Conservation (phyloP, 306 rosid genomes). For the Quercus variabilis region DNA sequence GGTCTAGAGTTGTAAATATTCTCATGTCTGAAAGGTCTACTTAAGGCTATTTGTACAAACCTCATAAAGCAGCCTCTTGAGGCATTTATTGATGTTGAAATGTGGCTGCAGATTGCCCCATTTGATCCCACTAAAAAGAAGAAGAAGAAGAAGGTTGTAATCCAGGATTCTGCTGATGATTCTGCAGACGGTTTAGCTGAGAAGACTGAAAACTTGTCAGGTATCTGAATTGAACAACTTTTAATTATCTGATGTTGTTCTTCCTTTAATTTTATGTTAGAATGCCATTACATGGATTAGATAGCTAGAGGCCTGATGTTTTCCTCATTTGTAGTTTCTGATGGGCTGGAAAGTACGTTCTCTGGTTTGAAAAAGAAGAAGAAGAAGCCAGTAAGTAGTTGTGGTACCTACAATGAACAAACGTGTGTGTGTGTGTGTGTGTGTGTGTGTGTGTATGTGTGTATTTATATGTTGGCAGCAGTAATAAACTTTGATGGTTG, state of each 20-base stretch:
- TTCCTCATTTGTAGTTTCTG: constrained; percentile 63
- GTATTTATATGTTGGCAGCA: constrained; percentile 1
- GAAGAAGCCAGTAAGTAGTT: constrained; percentile 72
- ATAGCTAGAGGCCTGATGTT: constrained; percentile 3
- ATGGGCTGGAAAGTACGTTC: constrained; percentile 68
- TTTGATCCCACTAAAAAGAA: constrained; percentile 95
- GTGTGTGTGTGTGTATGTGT: not conserved
- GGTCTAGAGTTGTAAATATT: not conserved
- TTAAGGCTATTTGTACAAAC: not conserved
- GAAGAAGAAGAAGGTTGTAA: constrained; percentile 73
- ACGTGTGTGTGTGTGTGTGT: not conserved
- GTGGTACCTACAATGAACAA: not conserved
- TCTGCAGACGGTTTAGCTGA: constrained; percentile 73
- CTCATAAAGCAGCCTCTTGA: not conserved
- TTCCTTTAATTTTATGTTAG: not conserved
- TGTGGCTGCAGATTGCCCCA: constrained; percentile 55
- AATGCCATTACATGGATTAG: not conserved
- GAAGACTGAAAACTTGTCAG: constrained; percentile 76
- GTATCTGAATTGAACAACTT: constrained; percentile 25
- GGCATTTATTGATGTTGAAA: not conserved
- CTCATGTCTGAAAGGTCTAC: not conserved
- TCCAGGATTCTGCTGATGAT: constrained; percentile 63
- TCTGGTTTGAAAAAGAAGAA: constrained; percentile 92
- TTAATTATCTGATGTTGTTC: not conserved
- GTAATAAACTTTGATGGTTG: constrained; percentile 3